Evolutionary conservation across 805 yeast genomes (phyloP).

Genomic region (Pichia kluyveri): DNA sequence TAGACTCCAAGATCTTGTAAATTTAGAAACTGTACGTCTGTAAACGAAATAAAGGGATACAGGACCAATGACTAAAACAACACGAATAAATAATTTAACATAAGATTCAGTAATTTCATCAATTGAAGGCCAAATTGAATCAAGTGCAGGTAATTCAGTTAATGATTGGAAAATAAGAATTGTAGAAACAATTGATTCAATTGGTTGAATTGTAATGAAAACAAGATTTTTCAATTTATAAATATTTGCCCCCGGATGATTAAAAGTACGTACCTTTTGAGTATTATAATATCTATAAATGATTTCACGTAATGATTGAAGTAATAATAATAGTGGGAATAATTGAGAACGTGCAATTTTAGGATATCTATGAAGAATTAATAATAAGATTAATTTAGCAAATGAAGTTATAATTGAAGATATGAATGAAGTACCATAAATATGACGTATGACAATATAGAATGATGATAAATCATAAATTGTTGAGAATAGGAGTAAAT

Average conservation of each 20-base stretch:
- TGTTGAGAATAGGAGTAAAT: conserved; percentile 10
- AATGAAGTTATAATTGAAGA: neutral
- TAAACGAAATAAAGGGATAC: neutral
- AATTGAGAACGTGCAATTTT: neutral
- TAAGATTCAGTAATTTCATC: neutral
- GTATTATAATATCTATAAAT: neutral
- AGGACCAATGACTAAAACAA: neutral
- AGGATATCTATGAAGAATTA: neutral
- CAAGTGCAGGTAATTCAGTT: neutral
- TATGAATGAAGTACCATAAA: neutral
- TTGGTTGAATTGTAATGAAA: neutral
- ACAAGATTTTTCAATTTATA: neutral
- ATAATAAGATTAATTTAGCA: neutral
- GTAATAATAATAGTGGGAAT: neutral
- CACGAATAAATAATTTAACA: neutral
- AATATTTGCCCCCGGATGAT: neutral
- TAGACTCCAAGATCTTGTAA: neutral
- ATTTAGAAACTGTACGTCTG: neutral
- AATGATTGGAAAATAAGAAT: neutral
- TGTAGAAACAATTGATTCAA: neutral
- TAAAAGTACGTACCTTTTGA: neutral
- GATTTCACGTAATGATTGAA: neutral
- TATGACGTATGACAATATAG: conserved; percentile 11
- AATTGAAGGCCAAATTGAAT: neutral
- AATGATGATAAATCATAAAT: conserved; percentile 16